These are phyloP conservation scores for Russula dissimulans DNA, from an alignment of 768 basidiomycete species.

Conservation along the genomic window DNA sequence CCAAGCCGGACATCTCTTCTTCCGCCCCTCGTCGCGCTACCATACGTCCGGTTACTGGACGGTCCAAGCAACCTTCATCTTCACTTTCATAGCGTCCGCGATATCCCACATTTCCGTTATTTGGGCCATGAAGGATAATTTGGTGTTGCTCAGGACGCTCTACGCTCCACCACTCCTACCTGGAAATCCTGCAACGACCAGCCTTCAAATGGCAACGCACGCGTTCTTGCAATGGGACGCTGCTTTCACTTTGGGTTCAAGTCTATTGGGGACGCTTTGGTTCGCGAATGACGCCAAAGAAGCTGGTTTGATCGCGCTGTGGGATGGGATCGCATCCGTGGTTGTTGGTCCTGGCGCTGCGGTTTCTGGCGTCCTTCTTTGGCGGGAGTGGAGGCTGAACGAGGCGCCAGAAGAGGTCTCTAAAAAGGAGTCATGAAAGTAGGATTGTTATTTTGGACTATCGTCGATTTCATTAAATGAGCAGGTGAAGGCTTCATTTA, in stretches of 20 bases:
- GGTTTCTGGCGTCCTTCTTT: conserved; percentile 14
- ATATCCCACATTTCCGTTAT: conserved; percentile 8
- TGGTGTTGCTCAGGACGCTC: conserved; percentile 1
- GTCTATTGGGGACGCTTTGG: conserved; percentile 13
- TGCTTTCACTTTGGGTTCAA: conserved; percentile 1
- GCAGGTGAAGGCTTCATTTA: no score
- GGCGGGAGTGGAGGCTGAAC: conserved; percentile 17
- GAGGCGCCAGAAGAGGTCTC: not conserved
- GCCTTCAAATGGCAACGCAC: not conserved
- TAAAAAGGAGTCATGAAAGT: not conserved
- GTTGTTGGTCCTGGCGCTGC: conserved; percentile 16
- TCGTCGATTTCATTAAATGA: no score
- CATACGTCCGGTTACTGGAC: conserved; percentile 14
- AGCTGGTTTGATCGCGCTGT: not conserved
- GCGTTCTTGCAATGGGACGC: conserved; percentile 16
- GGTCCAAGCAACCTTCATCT: conserved; percentile 11
- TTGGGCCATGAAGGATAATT: not conserved
- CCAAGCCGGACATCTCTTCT: conserved; percentile 9
- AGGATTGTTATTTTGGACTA: no score
- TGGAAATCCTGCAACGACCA: not conserved
- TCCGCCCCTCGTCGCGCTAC: conserved; percentile 12
- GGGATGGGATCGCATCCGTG: conserved; percentile 7
- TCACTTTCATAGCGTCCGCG: conserved; percentile 10
- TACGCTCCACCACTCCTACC: conserved; percentile 4
- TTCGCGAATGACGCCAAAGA: conserved; percentile 6